Base-by-base conservation (phyloP, 1,139 yeast genomes). In the Diutina rugosa region DNA sequence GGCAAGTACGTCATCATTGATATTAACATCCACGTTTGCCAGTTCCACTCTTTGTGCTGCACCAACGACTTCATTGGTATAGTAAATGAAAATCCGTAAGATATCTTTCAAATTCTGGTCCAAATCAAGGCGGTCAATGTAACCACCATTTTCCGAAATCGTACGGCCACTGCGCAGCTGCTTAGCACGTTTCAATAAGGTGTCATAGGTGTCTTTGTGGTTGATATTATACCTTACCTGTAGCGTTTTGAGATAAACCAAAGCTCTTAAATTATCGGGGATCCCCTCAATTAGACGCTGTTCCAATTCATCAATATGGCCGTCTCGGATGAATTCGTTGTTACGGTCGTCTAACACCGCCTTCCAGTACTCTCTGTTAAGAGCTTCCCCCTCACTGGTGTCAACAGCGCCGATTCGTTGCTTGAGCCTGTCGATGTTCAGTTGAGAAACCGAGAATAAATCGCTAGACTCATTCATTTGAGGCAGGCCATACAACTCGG, bases 231-330 rank as follows among this genome's bases (percentile, higher is more conserved):
- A 67, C 55, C 68, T 64, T 10, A 74, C 67, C 58, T 72, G 72
- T 44, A 75, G 63, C 4, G 68, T 65, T 59, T 71, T 72, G 56
- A 70, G 62, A 58, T 76, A 76, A 0, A 73, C 68, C 16, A 67
- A 57, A 3, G 69, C 64, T 48, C 79, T 64, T 51, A 71, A 59
- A 1, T 61, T 58, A 0, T 56, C 61, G 0, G 79, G 78, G 6
- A 76, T 69, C 1, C 78, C 79, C n/a, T 59, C 56, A 1, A 66
- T 55, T 29, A 76, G 57, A 8, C 68, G 64, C 14, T 56, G 55
- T 55, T 73, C 77, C 53, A 74, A 61, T 28, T 64, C 62, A 2
- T 59, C 62, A 8, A 66, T 62, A 9, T 60, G 58, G 41, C 64
- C 62, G 5, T 63, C 61, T 41, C 62, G 59, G 8, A 70, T 57